A percentile compares a stretch with the other conserved stretches of the same genome.
These are phyloP conservation scores for Metarhizium rileyi DNA, from an alignment of 2,329 filamentous ascomycete genomes.

Conservation along the genomic window DNA sequence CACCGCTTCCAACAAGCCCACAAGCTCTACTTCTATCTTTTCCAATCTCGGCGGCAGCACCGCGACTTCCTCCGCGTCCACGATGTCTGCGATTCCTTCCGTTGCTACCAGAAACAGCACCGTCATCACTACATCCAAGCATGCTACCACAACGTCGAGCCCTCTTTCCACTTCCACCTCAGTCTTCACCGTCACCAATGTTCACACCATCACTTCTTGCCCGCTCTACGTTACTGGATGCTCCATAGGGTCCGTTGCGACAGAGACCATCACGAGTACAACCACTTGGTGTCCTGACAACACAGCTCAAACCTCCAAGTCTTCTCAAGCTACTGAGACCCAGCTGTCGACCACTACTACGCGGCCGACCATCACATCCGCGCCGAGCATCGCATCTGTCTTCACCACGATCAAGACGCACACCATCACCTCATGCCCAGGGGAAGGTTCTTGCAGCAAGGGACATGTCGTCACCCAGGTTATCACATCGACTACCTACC, in stretches of 20 bases:
- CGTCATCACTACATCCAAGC: neutral
- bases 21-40: neutral
- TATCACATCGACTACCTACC: conserved; percentile 13
- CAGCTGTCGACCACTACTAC: neutral
- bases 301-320: neutral
- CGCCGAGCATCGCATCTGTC: conserved; percentile 21
- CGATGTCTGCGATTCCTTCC: neutral
- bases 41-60: neutral
- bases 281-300: conserved; percentile 28
- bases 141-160: conserved; percentile 7
- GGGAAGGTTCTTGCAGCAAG: conserved; percentile 26
- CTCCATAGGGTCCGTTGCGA: conserved; percentile 20
- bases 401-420: conserved; percentile 44
- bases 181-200: conserved; percentile 17
- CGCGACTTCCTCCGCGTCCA: conserved; percentile 1
- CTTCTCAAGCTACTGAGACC: neutral
- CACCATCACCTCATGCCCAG: conserved; percentile 48
- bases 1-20: neutral
- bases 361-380: conserved; percentile 5
- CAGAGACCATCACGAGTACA: conserved; percentile 16
- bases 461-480: conserved; percentile 15
- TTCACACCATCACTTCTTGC: conserved; percentile 24
- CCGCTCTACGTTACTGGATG: conserved; percentile 18
- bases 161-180: conserved; percentile 14
- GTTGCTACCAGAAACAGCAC: no score